A percentile compares a stretch with the other conserved stretches of the same genome.
phyloP scores from a whole-genome alignment of 768 basidiomycete genomes.

The Rhodotorula toruloides region DNA sequence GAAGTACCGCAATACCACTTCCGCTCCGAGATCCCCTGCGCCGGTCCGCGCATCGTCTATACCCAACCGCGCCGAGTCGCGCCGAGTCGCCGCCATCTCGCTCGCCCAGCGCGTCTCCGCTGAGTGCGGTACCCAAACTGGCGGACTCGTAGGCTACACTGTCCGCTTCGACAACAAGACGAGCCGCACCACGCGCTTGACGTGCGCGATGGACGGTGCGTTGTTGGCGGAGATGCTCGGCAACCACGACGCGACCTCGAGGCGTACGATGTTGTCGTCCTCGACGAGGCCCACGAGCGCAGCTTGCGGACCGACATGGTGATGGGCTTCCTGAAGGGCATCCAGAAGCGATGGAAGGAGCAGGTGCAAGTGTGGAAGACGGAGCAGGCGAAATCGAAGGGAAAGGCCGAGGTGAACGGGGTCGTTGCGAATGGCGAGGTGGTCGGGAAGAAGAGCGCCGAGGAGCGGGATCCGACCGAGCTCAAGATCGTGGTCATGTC shows the following conservation, averaged over 20 bases:
- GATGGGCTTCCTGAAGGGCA: conserved; percentile 80
- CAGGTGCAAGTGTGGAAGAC: conserved; percentile 44
- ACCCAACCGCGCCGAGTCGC: conserved; percentile 96
- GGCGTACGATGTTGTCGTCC: conserved; percentile 77
- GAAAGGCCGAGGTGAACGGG: conserved; percentile 40
- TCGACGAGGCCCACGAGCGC: conserved; percentile 97
- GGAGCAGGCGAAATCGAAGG: conserved; percentile 54
- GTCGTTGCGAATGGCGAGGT: too few species aligned
- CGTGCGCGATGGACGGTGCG: conserved; percentile 98
- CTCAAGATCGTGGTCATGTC: conserved; percentile 96
- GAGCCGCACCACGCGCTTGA: conserved; percentile 67
- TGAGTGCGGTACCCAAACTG: conserved; percentile 69
- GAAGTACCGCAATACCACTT: conserved; percentile 95
- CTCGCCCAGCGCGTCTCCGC: conserved; percentile 84
- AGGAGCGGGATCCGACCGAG: conserved; percentile 52
- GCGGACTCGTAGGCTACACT: conserved; percentile 80
- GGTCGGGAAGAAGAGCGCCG: conserved; percentile 35
- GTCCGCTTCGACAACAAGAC: conserved; percentile 90
- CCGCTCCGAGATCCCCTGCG: conserved; percentile 61
- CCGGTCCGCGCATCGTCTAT: conserved; percentile 59
- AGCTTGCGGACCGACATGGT: conserved; percentile 89
- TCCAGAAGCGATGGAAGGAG: conserved; percentile 63
- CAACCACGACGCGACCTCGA: conserved; percentile 68
- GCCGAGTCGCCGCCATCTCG: conserved; percentile 88
- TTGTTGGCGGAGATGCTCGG: conserved; percentile 83